phyloP scores from a whole-genome alignment of 2,329 filamentous ascomycete genomes.

The Pseudogymnoascus sp. region DNA sequence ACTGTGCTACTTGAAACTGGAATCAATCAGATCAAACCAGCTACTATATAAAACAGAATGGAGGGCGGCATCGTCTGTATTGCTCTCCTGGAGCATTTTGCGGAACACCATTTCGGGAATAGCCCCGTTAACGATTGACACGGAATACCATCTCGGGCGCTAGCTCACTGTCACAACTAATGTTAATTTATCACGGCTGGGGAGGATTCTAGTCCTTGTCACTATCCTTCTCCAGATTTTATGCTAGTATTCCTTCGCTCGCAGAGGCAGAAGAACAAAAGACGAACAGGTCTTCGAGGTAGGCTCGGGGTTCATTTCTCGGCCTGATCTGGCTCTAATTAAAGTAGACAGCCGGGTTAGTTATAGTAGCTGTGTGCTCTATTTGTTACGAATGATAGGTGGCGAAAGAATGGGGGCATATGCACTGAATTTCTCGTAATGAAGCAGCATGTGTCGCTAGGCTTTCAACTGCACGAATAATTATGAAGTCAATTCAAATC shows the following conservation, averaged over 20 bases:
- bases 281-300: neutral
- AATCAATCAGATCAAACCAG: neutral
- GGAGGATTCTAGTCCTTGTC: neutral
- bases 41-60: neutral
- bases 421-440: too few species aligned
- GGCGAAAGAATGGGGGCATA: too few species aligned
- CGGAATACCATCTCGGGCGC: neutral
- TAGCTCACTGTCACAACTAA: neutral
- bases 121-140: neutral
- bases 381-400: too few species aligned
- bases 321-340: neutral
- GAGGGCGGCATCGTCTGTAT: neutral
- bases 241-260: too few species aligned
- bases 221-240: too few species aligned
- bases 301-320: neutral
- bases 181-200: neutral
- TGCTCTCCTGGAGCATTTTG: neutral
- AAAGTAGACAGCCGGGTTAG: too few species aligned
- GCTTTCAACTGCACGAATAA: neutral
- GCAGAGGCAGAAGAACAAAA: neutral
- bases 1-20: neutral
- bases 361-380: too few species aligned
- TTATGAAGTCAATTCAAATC: neutral
- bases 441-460: too few species aligned
- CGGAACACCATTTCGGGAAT: neutral